Conservation (phyloP, 2,329 filamentous ascomycete genomes). For the Parastagonospora avenae region DNA sequence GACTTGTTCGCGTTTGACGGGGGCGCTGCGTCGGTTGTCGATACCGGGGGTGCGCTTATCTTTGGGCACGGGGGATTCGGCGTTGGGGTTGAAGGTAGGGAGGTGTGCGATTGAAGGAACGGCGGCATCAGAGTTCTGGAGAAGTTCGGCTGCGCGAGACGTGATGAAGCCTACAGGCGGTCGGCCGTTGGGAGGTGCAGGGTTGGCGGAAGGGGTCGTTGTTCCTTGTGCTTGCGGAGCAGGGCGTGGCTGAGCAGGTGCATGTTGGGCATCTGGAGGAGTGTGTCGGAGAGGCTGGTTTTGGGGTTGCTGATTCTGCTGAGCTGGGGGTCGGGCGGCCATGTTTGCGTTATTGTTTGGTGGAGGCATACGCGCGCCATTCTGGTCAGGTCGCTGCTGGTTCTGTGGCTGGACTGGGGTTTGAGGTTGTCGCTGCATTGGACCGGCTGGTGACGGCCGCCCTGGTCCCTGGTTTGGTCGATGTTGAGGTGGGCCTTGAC, state of each 20-base stretch:
- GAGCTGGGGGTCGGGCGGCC: conserved; percentile 20
- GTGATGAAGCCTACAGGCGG: conserved; percentile 53
- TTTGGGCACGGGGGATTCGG: conserved; percentile 71
- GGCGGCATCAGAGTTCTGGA: conserved; percentile 41
- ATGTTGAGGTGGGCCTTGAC: conserved; percentile 30
- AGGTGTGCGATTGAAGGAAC: conserved; percentile 35
- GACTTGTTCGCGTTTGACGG: conserved; percentile 62
- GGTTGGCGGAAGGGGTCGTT: conserved; percentile 16
- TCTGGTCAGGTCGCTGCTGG: conserved; percentile 26
- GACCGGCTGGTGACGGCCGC: conserved; percentile 21
- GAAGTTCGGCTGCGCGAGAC: conserved; percentile 50
- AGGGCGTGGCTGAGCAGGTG: conserved; percentile 16
- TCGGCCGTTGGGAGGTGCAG: conserved; percentile 21
- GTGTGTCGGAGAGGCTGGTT: conserved; percentile 31
- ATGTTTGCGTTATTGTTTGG: conserved; percentile 27
- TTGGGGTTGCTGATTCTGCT: conserved; percentile 23
- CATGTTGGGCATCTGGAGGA: conserved; percentile 31
- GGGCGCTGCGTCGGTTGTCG: conserved; percentile 78
- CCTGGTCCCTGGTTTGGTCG: conserved; percentile 30
- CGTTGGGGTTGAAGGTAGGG: conserved; percentile 55
- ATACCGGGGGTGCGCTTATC: conserved; percentile 79
- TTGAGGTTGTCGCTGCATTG: conserved; percentile 38
- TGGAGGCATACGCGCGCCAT: conserved; percentile 27
- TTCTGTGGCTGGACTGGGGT: conserved; percentile 30
- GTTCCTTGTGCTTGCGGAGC: conserved; percentile 14